Evolutionary conservation across 352 stramenopile species (phyloP).

Genomic region (Phytopythium litorale): DNA sequence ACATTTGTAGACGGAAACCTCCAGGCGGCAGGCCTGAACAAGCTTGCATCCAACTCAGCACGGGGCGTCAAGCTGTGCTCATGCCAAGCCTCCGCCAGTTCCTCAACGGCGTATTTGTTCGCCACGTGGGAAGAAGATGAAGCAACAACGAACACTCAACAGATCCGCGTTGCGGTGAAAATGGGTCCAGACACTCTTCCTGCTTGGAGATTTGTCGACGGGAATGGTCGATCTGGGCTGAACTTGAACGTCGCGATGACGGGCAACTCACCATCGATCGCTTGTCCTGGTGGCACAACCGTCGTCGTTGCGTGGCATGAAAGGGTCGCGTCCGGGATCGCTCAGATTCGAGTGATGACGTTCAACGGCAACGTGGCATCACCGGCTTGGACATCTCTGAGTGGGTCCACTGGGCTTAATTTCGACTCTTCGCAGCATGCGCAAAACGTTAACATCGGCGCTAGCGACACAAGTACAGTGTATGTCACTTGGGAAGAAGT

Average conservation of each 20-base stretch:
- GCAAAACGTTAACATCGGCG: slow-evolving; percentile 34
- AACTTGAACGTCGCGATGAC: slow-evolving; percentile 30
- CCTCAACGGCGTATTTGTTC: slow-evolving; percentile 23
- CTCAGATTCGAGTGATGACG: slow-evolving; percentile 28
- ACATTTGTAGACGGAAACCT: slow-evolving; percentile 55
- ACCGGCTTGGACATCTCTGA: slow-evolving; percentile 35
- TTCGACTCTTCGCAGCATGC: slow-evolving; percentile 35
- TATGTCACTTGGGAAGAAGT: slow-evolving; percentile 57
- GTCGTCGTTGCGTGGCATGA: slow-evolving; percentile 61
- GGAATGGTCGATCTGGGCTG: slow-evolving; percentile 32
- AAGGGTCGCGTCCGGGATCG: slow-evolving; percentile 8
- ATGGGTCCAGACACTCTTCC: slow-evolving; percentile 32
- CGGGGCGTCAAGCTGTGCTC: slow-evolving; percentile 35
- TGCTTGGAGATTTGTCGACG: slow-evolving; percentile 51
- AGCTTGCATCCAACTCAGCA: slow-evolving; percentile 20
- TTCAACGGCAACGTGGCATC: slow-evolving; percentile 36
- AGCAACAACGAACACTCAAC: slow-evolving; percentile 14
- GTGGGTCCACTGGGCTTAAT: slow-evolving; percentile 35
- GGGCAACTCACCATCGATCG: slow-evolving; percentile 28
- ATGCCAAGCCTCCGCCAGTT: slow-evolving; percentile 22
- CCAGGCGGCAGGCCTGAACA: slow-evolving; percentile 37
- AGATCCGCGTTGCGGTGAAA: slow-evolving; percentile 53
- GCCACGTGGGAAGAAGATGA: slow-evolving; percentile 51
- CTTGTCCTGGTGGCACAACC: slow-evolving; percentile 26
- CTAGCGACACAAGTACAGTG: slow-evolving; percentile 7